phyloP scores from a whole-genome alignment of 2,329 filamentous ascomycete species.

The Ophiognomonia clavigignenti-juglandacearum region DNA sequence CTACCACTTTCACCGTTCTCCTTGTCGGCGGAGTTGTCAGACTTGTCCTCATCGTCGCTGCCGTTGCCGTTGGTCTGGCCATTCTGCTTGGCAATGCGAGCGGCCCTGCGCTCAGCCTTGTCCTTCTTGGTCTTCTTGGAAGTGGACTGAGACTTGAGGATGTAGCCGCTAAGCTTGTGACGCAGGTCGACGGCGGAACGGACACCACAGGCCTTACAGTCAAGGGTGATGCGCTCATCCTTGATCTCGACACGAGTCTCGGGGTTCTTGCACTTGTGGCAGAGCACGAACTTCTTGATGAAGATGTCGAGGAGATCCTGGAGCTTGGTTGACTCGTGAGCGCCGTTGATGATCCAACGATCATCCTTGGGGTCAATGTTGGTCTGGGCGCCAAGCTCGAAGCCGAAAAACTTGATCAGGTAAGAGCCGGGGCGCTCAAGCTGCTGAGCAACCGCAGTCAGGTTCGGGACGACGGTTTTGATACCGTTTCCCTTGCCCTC shows the following conservation, averaged over 20 bases:
- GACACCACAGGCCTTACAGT: conserved; percentile 98
- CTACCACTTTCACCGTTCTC: conserved; percentile 46
- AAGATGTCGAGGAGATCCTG: conserved; percentile 98
- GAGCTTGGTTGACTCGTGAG: conserved; percentile 89
- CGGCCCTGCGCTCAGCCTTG: conserved; percentile 87
- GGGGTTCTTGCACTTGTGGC: conserved; percentile 99
- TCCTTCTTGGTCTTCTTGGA: conserved; percentile 95
- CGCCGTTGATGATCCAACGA: conserved; percentile 99
- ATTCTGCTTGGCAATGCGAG: conserved; percentile 81
- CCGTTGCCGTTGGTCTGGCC: conserved; percentile 56
- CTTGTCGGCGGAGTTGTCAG: conserved; percentile 38
- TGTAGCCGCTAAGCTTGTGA: conserved; percentile 94
- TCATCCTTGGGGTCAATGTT: conserved; percentile 96
- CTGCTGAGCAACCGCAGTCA: conserved; percentile 87
- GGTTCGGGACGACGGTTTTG: conserved; percentile 96
- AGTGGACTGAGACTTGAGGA: conserved; percentile 75
- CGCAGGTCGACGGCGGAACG: conserved; percentile 87
- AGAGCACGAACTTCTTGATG: conserved; percentile 97
- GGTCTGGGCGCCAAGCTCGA: conserved; percentile 97
- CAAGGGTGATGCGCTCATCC: conserved; percentile 83
- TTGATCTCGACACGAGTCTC: conserved; percentile 96
- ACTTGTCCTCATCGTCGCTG: conserved; percentile 49
- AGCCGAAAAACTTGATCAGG: conserved; percentile 99
- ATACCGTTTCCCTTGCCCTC: conserved; percentile 99
- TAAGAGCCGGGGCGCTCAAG: conserved; percentile 89